phyloP scores from a whole-genome alignment of 2,329 filamentous ascomycete genomes.

The Aspergillus ruber region DNA sequence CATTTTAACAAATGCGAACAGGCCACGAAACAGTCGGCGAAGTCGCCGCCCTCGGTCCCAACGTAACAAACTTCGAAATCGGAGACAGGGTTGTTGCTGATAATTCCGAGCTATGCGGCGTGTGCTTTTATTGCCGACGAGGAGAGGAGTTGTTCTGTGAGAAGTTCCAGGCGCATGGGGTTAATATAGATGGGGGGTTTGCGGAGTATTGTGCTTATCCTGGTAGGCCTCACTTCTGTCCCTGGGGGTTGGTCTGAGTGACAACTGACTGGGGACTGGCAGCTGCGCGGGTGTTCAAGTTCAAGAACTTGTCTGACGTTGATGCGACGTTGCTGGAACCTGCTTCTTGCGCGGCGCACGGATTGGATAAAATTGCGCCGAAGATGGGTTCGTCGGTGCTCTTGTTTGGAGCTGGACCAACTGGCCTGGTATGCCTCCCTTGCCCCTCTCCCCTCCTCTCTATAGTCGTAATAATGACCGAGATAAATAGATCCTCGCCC shows the following conservation, averaged over 20 bases:
- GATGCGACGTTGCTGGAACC: conserved; percentile 66
- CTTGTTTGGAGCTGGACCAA: conserved; percentile 63
- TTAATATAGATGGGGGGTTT: conserved; percentile 60
- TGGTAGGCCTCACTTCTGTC: too few species aligned
- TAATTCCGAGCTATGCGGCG: conserved; percentile 56
- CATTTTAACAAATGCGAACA: conserved; percentile 6
- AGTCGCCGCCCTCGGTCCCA: conserved; percentile 52
- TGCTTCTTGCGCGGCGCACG: conserved; percentile 65
- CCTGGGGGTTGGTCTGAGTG: too few species aligned
- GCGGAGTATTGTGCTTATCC: conserved; percentile 60
- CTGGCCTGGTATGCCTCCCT: conserved; percentile 60
- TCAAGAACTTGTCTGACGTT: conserved; percentile 60
- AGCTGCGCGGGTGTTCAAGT: conserved; percentile 57
- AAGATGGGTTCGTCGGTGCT: conserved; percentile 60
- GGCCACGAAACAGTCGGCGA: conserved; percentile 64
- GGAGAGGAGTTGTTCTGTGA: conserved; percentile 64
- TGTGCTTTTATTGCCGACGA: conserved; percentile 68
- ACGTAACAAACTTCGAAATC: conserved; percentile 55
- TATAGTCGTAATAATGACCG: neutral
- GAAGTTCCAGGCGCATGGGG: conserved; percentile 58
- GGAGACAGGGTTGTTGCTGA: conserved; percentile 58
- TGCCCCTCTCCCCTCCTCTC: conserved; percentile 51
- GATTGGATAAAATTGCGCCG: conserved; percentile 61
- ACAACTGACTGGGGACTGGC: too few species aligned
- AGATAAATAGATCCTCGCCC: conserved; percentile 44